Percentiles rank a stretch among this genome's conserved stretches.
phyloP scores from a whole-genome alignment of 2,329 filamentous ascomycete genomes.

The Botrytis elliptica region DNA sequence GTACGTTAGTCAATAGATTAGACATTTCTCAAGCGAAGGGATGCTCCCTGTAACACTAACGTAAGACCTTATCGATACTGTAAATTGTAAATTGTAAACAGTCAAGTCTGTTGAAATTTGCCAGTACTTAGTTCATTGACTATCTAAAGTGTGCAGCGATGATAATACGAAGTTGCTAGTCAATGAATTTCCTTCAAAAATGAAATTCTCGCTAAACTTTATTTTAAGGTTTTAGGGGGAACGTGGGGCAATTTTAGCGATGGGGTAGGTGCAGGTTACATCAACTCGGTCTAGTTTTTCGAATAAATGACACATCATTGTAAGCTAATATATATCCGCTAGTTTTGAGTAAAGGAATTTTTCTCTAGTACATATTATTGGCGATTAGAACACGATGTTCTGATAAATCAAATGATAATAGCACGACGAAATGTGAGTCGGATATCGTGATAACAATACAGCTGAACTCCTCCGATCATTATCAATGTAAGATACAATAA shows the following conservation, averaged over 20 bases:
- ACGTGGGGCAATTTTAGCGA: neutral
- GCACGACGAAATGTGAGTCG: too few species aligned
- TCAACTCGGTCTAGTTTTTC: neutral
- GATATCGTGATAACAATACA: neutral
- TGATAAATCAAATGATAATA: neutral
- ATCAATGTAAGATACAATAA: neutral
- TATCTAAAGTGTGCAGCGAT: neutral
- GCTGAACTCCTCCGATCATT: neutral
- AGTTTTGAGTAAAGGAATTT: accelerated
- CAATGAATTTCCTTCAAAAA: neutral
- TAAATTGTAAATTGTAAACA: neutral
- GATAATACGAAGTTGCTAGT: neutral
- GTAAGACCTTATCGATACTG: neutral
- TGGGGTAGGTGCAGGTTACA: neutral
- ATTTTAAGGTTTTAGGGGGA: neutral
- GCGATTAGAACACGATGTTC: neutral
- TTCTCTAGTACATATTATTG: neutral
- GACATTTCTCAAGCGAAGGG: neutral
- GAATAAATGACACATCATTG: neutral
- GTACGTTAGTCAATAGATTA: neutral
- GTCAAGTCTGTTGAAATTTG: neutral
- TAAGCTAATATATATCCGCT: too few species aligned
- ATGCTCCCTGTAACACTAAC: neutral
- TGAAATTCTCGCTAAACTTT: neutral
- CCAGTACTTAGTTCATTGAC: neutral